phyloP scores from a whole-genome alignment of 352 stramenopile genomes.

The Paralagenidium karlingii region DNA sequence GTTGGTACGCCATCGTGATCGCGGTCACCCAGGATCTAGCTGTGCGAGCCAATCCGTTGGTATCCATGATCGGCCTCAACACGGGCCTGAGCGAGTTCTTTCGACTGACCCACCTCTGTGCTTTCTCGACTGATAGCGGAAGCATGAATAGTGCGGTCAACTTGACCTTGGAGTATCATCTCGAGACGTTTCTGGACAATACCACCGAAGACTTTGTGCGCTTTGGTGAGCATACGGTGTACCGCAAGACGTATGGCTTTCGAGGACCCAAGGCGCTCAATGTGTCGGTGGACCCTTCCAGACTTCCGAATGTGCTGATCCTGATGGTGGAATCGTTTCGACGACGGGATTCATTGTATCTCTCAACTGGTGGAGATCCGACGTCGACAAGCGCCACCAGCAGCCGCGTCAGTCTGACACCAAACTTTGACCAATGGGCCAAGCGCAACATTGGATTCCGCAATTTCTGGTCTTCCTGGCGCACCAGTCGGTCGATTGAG shows the following conservation, averaged over 20 bases:
- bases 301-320: slow-evolving; percentile 35
- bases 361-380: slow-evolving; percentile 16
- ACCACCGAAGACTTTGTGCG: slow-evolving; percentile 26
- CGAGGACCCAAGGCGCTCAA: slow-evolving; percentile 23
- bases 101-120: slow-evolving; percentile 5
- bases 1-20: slow-evolving; percentile 4
- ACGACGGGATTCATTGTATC: slow-evolving; percentile 34
- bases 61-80: slow-evolving; percentile 24
- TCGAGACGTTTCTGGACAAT: slow-evolving; percentile 14
- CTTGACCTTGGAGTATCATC: slow-evolving; percentile 6
- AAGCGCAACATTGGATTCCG: slow-evolving; percentile 27
- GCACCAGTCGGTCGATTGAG: slow-evolving; percentile 40
- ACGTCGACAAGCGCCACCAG: slow-evolving; percentile 13
- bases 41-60: slow-evolving; percentile 6
- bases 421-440: slow-evolving; percentile 33
- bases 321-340: slow-evolving; percentile 41
- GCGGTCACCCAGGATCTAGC: slow-evolving; percentile 7
- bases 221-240: slow-evolving; percentile 24
- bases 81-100: slow-evolving; percentile 27
- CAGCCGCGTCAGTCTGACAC: slow-evolving; percentile 29
- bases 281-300: slow-evolving; percentile 12
- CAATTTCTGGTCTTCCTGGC: slow-evolving; percentile 50
- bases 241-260: slow-evolving; percentile 22
- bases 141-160: slow-evolving; percentile 4
- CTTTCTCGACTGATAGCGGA: slow-evolving; percentile 7